Evolutionary conservation across 2,329 filamentous ascomycete genomes (phyloP), one percentile per base, ranked within the genome.

Genomic region (Epichloe sylvatica): DNA sequence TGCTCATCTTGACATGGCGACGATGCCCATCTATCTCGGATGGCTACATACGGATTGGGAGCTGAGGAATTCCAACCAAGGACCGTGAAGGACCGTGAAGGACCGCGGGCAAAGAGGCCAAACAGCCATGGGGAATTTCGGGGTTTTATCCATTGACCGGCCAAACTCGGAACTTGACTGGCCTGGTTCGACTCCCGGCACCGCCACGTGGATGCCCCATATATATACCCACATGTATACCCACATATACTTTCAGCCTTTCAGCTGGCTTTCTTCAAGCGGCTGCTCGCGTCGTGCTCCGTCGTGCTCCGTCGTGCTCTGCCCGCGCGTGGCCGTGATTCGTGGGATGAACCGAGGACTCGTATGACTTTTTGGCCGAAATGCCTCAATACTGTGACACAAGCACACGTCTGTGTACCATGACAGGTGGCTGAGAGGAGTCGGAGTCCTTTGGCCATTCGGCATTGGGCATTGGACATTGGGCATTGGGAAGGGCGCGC

Each of bases 181-280:
- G 6, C 23, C 6, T 25, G 23, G 23, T 25, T 25, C 23, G 23
- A 25, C 23, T 25, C 23, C 7, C 42, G n/a, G 38, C 44, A 46
- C 43, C 19, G 25, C 33, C 44, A 50, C 49, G 39, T 50, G 44
- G 34, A 51, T 33, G 46, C 39, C 50, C 52, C 52, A 53, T 50
- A 43, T 30, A 49, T 49, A 46, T 47, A 44, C 25, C 17, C 17
- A 19, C 17, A 19, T 30, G 50, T 49, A 46, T 47, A 44, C 25
- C 17, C 17, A 19, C 17, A 19, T 19, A 19, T 19, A 19, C 17
- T 19, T 19, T 19, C 17, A 19, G 17, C 17, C 17, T 30, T 45
- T 40, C 46, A 47, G 44, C 37, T 37, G 38, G 8, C 25, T 30
- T 30, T 30, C 3, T 30, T 11, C 25, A 4, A 11, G 25, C 9